Evolutionary conservation across 2,329 filamentous ascomycete genomes (phyloP).

Genomic region (Ceratocystis albifundus): DNA sequence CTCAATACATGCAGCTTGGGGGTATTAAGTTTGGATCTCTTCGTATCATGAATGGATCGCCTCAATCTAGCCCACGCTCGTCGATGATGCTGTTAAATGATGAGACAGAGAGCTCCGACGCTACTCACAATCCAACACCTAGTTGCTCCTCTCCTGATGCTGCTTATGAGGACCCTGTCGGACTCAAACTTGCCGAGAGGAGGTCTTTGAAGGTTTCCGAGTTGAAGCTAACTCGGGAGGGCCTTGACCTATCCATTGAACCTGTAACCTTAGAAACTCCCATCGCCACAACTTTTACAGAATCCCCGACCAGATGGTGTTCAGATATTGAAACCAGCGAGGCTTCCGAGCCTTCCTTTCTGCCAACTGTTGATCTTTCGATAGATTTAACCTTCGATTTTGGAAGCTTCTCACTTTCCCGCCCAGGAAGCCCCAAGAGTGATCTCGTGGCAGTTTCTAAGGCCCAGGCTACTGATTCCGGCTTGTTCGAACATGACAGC

Average conservation of each 20-base stretch:
- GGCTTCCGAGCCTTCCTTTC: background rate
- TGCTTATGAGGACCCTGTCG: background rate
- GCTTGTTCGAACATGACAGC: slow-evolving; percentile 36
- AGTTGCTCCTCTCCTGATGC: background rate
- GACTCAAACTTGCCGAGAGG: background rate
- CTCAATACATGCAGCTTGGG: slow-evolving; percentile 49
- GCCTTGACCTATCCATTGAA: background rate
- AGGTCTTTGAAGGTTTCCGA: slow-evolving; percentile 16
- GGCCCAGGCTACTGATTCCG: slow-evolving; percentile 37
- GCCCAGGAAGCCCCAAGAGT: background rate
- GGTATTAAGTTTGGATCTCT: slow-evolving; percentile 52
- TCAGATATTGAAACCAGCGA: background rate
- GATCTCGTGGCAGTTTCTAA: slow-evolving; percentile 39
- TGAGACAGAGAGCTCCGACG: background rate
- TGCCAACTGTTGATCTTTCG: slow-evolving; percentile 9
- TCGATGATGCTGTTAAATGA: slow-evolving; percentile 25
- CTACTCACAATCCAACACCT: background rate
- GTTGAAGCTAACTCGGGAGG: background rate
- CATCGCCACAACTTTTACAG: slow-evolving; percentile 11
- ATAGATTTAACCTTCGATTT: slow-evolving; percentile 22
- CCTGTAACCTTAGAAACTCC: background rate
- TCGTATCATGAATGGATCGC: slow-evolving; percentile 50
- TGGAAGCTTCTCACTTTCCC: slow-evolving; percentile 31
- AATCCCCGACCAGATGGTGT: background rate
- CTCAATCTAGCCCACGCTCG: slow-evolving; percentile 35